Base-by-base conservation (phyloP, 2,329 filamentous ascomycete genomes). In the Paradendryphiella salina region DNA sequence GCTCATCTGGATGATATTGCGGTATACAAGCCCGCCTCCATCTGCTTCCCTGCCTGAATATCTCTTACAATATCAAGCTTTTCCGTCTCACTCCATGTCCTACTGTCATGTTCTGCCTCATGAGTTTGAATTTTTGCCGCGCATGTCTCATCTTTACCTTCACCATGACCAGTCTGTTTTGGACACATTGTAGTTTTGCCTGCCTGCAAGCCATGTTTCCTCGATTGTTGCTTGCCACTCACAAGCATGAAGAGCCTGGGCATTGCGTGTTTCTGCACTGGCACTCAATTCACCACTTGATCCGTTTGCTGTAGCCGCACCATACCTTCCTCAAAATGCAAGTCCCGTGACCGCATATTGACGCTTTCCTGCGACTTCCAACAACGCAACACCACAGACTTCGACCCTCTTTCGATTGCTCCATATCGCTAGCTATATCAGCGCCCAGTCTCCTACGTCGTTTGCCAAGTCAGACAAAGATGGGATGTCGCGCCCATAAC, bases 401-500 rank as follows among this genome's bases (percentile, higher is more conserved):
- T 15, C 18, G 4, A 11, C 29, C 23, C 13, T 40, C 1, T 26
- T 3, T 21, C 37, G n/a, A 14, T 18, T 36, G 2, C 21, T 26
- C 2, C 26, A 14, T 37, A 28, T 36, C 20, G 1, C 32, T 39
- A 5, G 18, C 2, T 10, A 9, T 11, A 18, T 31, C 11, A 39
- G 14, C 15, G 20, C 21, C 9, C 26, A 34, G 11, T 5, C 9
- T 5, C 6, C 6, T 34, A 18, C n/a, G 11, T 42, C 7, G 10
- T 23, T 18, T 32, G 7, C 23, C n/a, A 1, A 49, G n/a, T 31
- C 29, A 11, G 4, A 43, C 44, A 50, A 61, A 15, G 34, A 63
- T 64, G 61, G 46, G 20, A 3, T 55, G 28, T 39, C 26, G 45
- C 32, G 10, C 14, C 17, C 49, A 37, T 13, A 36, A n/a, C 33